Evolutionary conservation across 352 stramenopile species (phyloP), one percentile per base, ranked within the genome.

Genomic region (Phytophthora fragariae): DNA sequence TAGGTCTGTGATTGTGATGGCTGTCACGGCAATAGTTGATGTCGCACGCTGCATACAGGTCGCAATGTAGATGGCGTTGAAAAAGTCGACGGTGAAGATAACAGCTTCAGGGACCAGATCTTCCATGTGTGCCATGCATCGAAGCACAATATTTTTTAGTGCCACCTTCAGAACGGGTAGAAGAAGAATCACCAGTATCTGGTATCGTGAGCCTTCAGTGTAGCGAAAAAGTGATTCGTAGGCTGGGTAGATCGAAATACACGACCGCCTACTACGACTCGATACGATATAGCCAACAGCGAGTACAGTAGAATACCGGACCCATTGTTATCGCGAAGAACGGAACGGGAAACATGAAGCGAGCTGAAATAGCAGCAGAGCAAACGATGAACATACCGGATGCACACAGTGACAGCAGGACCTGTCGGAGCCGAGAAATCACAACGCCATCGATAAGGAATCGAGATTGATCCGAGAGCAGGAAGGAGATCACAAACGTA

Each of bases 41-140:
- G 59, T 59, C 3, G 58, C 19, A 6, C 52, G 49, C 67, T 69
- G 67, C 59, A 74, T 62, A 8, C 21, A 64, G 1, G 31, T 57
- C 1, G 47, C 60, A 41, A 74, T 12, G 55, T 68, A 69, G 14
- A 62, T 29, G 31, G 67, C 54, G 31, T 68, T 69, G 55, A 74
- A 74, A 27, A 65, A 62, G 37, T 62, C 53, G n/a, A 59, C 53
- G 2, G 58, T 53, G 31, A 73, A 68, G 39, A 69, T 62, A 5
- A 58, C 41, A 19, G 39, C 44, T 27, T 56, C 41, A 2, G 67
- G 67, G 10, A 69, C 37, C 15, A 60, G n/a, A 39, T 74, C 67
- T 15, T 69, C 67, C 4, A 69, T 11, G 50, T 74, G 53, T 15
- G 15, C 24, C 9, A 61, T 50, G 15, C 37, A 55, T 4, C 15